Evolutionary conservation across 441 rosid species (phyloP).

Genomic region (Gossypium lobatum): DNA sequence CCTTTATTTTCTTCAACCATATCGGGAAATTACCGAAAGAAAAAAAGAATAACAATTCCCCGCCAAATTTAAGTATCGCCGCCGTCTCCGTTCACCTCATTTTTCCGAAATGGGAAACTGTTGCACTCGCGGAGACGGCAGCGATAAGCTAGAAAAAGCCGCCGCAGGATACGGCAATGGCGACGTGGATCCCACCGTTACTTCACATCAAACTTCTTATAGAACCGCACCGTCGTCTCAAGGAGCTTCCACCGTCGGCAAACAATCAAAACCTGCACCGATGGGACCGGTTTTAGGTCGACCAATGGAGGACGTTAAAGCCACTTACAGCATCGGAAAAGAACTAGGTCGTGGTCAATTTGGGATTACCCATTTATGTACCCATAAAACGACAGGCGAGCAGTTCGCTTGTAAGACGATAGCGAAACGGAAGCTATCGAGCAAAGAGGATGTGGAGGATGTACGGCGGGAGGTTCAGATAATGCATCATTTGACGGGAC

Average conservation of each 20-base stretch:
- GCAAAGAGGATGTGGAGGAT: constrained; percentile 64
- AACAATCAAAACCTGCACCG: constrained; percentile 38
- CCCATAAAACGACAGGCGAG: constrained; percentile 43
- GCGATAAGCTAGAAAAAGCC: constrained; percentile 24
- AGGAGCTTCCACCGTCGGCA: constrained; percentile 26
- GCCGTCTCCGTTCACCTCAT: neutral
- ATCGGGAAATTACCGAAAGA: too few relatives aligned
- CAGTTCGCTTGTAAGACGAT: constrained; percentile 67
- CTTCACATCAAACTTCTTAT: constrained; percentile 17
- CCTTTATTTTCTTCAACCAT: too few relatives aligned
- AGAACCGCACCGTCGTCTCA: constrained; percentile 22
- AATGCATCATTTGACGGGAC: constrained; percentile 69
- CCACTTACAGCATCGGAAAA: constrained; percentile 45
- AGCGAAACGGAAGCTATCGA: constrained; percentile 47
- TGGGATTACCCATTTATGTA: constrained; percentile 60
- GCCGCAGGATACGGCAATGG: neutral
- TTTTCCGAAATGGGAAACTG: constrained; percentile 58
- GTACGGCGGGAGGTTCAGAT: constrained; percentile 70
- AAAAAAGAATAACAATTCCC: neutral
- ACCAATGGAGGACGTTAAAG: constrained; percentile 81
- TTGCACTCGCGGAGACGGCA: constrained; percentile 56
- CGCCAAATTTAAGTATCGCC: neutral
- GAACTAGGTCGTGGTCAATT: constrained; percentile 69
- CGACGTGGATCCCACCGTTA: neutral
- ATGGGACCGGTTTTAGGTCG: constrained; percentile 75